Evolutionary conservation across 1,284 basidiomycete species (phyloP), one percentile per base, ranked within the genome.

Genomic region (Acaromyces ingoldii): DNA sequence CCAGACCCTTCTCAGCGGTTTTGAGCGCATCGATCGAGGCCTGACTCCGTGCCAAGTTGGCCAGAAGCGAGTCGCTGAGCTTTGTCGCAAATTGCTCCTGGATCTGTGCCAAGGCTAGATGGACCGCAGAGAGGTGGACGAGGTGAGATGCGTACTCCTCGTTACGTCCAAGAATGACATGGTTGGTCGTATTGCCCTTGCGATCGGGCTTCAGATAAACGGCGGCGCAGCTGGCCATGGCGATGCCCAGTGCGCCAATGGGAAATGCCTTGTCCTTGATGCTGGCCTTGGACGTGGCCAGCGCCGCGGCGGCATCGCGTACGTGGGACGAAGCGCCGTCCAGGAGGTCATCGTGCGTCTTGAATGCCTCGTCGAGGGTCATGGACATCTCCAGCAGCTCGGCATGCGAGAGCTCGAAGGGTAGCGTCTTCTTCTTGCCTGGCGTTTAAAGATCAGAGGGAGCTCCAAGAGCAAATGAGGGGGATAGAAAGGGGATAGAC

Each of bases 231-330:
- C 6, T 28, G 34, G 42, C 4, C 42, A 45, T 45, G 6, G 42
- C 42, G n/a, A 45, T 6, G 19, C 42, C 42, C 4, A 45, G 24
- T 45, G 42, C 42, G 4, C 34, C 42, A 4, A 45, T 28, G 19
- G 42, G 42, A 11, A 45, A 25, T 2, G 34, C 42, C 34, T 45
- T 45, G 13, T 45, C 42, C 28, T 45, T 45, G 28, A n/a, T n/a
- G 19, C 25, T 28, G 4, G 42, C 24, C 17, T 21, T 22, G 22
- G 19, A 31, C 15, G 19, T 34, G 19, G 42, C 30, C n/a, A n/a
- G 29, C 4, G 30, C 42, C 15, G 30, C 26, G 15, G 42, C 42
- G n/a, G 42, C 42, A 17, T 45, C 17, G 10, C 17, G 25, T 22
- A 45, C 26, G 11, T n/a, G 13, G n/a, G 17, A n/a, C 10, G 42